Conservation (phyloP, 2,329 filamentous ascomycete species). For the Calonectria naviculata region DNA sequence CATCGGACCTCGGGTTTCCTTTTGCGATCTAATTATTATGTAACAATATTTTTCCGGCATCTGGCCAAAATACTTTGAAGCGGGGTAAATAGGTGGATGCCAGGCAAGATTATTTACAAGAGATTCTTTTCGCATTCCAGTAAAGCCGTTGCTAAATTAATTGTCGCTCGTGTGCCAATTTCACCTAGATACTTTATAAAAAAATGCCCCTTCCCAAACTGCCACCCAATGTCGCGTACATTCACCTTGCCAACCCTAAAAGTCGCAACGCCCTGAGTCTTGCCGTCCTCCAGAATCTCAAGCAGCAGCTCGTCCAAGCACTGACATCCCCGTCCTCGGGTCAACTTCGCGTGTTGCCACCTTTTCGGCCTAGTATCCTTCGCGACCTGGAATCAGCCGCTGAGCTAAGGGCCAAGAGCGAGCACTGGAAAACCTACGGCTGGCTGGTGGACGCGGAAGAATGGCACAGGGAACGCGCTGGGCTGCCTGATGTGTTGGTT, state of each 20-base stretch:
- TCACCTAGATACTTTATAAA: background rate
- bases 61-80: background rate
- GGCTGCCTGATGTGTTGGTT: slow-evolving; percentile 34
- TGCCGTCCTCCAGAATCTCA: slow-evolving; percentile 27
- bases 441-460: slow-evolving; percentile 35
- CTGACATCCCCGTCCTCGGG: slow-evolving; percentile 23
- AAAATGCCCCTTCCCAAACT: slow-evolving; percentile 35
- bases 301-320: slow-evolving; percentile 28
- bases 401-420: background rate
- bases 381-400: slow-evolving; percentile 14
- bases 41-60: background rate
- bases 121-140: background rate
- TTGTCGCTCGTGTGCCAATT: background rate
- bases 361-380: slow-evolving; percentile 20
- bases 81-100: background rate
- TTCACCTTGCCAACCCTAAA: slow-evolving; percentile 31
- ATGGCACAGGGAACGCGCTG: slow-evolving; percentile 34
- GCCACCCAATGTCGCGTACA: slow-evolving; percentile 27
- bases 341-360: slow-evolving; percentile 26
- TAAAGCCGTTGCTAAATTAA: background rate
- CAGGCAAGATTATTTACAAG: background rate
- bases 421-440: slow-evolving; percentile 26
- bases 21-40: background rate
- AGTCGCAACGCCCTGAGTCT: slow-evolving; percentile 38
- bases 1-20: background rate